phyloP scores from a whole-genome alignment of 495 filamentous ascomycete species.

The Penicillium lagena region DNA sequence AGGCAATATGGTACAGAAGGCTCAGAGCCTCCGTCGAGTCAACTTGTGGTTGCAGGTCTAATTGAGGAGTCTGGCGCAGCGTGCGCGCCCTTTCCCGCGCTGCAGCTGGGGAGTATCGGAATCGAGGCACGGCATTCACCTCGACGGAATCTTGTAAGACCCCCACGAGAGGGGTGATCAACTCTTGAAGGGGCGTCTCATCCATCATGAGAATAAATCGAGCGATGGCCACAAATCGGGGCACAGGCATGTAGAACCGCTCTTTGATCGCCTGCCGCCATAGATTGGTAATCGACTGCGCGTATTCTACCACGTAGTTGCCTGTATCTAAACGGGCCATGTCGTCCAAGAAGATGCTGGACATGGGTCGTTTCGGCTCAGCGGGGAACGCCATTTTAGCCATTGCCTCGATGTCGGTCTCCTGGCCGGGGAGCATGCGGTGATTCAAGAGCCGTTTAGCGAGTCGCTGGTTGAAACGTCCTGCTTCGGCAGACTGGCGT shows the following conservation, averaged over 20 bases:
- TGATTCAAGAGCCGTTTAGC: conserved; percentile 57
- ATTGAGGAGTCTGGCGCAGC: conserved; percentile 34
- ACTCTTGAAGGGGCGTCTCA: conserved; percentile 32
- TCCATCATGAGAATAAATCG: conserved; percentile 48
- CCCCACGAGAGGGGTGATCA: conserved; percentile 48
- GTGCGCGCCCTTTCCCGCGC: conserved; percentile 28
- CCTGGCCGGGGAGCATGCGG: conserved; percentile 34
- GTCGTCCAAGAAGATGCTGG: conserved; percentile 51
- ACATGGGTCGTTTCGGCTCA: conserved; percentile 42
- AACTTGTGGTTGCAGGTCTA: conserved; percentile 42
- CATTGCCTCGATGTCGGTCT: conserved; percentile 51
- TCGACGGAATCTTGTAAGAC: conserved; percentile 51
- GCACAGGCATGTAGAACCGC: conserved; percentile 50
- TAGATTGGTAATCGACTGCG: conserved; percentile 44
- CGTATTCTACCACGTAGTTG: conserved; percentile 47
- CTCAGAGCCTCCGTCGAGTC: conserved; percentile 51
- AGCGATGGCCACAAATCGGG: conserved; percentile 51
- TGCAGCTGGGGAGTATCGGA: conserved; percentile 38
- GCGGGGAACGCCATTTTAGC: conserved; percentile 49
- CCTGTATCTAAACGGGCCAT: conserved; percentile 35
- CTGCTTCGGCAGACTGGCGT: not conserved
- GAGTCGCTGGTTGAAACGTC: conserved; percentile 25
- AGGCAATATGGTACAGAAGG: conserved; percentile 52
- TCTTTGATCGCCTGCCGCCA: conserved; percentile 60
- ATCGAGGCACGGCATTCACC: conserved; percentile 48